A percentile compares a stretch with the other conserved stretches of the same genome.
These are phyloP conservation scores for Boletus subcaerulescens DNA, from an alignment of 768 basidiomycete genomes.

Conservation along the genomic window DNA sequence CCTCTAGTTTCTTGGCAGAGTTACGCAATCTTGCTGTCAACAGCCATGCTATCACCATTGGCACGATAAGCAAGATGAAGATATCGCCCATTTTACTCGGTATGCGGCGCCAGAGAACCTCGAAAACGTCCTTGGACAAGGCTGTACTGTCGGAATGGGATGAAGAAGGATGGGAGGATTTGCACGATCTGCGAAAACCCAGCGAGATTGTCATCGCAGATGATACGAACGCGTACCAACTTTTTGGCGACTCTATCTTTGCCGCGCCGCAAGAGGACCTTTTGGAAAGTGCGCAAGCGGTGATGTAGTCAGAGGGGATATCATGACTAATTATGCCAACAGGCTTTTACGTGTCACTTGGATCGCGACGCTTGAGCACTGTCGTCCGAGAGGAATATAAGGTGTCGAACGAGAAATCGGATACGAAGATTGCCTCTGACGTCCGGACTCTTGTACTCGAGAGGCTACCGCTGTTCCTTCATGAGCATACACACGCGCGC, in stretches of 20 bases:
- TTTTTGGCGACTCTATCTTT: slow-evolving; percentile 75
- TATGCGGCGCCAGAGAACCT: slow-evolving; percentile 52
- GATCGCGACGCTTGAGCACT: slow-evolving; percentile 67
- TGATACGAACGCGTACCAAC: slow-evolving; percentile 75
- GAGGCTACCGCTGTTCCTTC: slow-evolving; percentile 84
- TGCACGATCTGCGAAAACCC: slow-evolving; percentile 70
- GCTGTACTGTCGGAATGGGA: slow-evolving; percentile 34
- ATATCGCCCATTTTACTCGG: slow-evolving; percentile 70
- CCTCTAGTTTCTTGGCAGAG: slow-evolving; percentile 71
- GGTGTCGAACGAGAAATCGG: slow-evolving; percentile 48
- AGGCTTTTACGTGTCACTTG: slow-evolving; percentile 78
- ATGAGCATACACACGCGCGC: slow-evolving; percentile 75
- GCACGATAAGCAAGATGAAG: slow-evolving; percentile 59
- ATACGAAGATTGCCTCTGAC: slow-evolving; percentile 47
- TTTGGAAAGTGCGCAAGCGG: slow-evolving; percentile 60
- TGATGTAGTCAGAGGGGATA: not conserved
- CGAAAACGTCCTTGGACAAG: slow-evolving; percentile 22
- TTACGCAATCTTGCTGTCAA: slow-evolving; percentile 87
- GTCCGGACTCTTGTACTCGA: slow-evolving; percentile 69
- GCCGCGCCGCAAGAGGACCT: slow-evolving; percentile 87
- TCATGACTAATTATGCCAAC: not conserved
- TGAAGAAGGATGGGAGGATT: slow-evolving; percentile 71
- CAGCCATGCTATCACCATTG: slow-evolving; percentile 46
- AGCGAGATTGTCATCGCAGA: slow-evolving; percentile 80
- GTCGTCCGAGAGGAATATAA: slow-evolving; percentile 79